phyloP scores from a whole-genome alignment of 208 protist genomes.

The Trypanosoma rangeli region DNA sequence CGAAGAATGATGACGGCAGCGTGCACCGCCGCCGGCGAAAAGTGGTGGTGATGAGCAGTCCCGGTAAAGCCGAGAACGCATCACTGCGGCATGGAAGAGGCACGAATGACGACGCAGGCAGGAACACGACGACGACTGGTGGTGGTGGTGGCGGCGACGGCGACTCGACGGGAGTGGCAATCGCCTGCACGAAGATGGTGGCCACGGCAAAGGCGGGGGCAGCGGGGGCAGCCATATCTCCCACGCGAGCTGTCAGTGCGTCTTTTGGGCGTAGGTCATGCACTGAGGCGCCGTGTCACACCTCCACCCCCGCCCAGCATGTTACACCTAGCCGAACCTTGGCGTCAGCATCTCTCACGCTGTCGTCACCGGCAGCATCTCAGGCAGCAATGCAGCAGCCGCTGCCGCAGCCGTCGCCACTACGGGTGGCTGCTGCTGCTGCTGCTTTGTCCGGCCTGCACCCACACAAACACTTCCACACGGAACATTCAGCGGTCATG shows the following conservation, averaged over 20 bases:
- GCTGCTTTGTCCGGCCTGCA: not conserved
- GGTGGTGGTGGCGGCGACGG: too few species aligned
- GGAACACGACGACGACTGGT: not conserved
- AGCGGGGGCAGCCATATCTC: not conserved
- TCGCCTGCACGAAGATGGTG: not conserved
- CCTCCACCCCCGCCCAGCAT: not conserved
- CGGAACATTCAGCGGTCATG: too few species aligned
- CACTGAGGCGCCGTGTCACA: not conserved
- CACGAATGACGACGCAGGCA: not conserved
- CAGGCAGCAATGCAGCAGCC: too few species aligned
- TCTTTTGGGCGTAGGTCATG: not conserved
- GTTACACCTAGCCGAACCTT: not conserved
- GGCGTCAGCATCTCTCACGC: not conserved
- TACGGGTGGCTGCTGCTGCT: not conserved
- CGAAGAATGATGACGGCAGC: not conserved
- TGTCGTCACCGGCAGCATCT: not conserved
- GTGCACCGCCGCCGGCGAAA: not conserved
- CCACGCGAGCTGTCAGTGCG: not conserved
- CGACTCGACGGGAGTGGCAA: too few species aligned
- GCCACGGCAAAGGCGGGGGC: not conserved
- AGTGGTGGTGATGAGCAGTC: not conserved
- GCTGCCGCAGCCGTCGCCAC: not conserved
- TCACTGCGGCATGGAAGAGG: not conserved
- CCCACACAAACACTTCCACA: too few species aligned
- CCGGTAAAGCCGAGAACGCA: not conserved